Base-by-base conservation (phyloP, 2,329 filamentous ascomycete genomes). In the Xylariales sp. region DNA sequence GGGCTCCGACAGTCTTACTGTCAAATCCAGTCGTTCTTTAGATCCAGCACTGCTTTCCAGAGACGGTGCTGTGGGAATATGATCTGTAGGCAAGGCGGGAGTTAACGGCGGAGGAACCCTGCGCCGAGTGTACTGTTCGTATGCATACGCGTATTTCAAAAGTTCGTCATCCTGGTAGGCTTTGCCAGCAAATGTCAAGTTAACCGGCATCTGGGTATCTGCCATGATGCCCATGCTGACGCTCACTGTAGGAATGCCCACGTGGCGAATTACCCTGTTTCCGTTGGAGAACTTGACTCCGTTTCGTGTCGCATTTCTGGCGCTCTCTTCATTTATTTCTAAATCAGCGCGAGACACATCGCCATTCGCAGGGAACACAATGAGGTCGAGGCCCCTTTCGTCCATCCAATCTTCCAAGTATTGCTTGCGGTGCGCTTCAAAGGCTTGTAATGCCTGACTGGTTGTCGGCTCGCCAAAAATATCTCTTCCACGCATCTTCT, bases 211-310 rank as follows among this genome's bases (percentile, higher is more conserved):
- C 17, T 33, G 16, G 18, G 20, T 33, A 20, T 19, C 20, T 19
- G 3, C 13, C 17, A 33, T 33, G 18, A 20, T 15, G 3, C 31
- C 31, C 31, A 33, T 33, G 11, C 18, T 17, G 11, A 33, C 5
- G 6, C 18, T 33, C 14, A 33, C 23, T 17, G 18, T 20, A n/a
- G 31, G 31, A 5, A 33, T 20, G 16, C 31, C 31, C 6, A 33
- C 18, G 17, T 33, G 31, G 14, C 23, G 20, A 13, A 33, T 5
- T 4, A 20, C 31, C 18, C 31, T 11, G 2, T 20, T 20, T 4
- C 31, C 31, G 31, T 33, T 33, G 17, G 31, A 33, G 20, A 21
- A 33, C 19, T 33, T 33, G 31, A 33, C 11, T 3, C 31, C 31
- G 8, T 33, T 20, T 15, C 23, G 31, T 7, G 23, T 6, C 5